Conservation (phyloP, 2,329 filamentous ascomycete genomes). For the Penicillium olsonii region DNA sequence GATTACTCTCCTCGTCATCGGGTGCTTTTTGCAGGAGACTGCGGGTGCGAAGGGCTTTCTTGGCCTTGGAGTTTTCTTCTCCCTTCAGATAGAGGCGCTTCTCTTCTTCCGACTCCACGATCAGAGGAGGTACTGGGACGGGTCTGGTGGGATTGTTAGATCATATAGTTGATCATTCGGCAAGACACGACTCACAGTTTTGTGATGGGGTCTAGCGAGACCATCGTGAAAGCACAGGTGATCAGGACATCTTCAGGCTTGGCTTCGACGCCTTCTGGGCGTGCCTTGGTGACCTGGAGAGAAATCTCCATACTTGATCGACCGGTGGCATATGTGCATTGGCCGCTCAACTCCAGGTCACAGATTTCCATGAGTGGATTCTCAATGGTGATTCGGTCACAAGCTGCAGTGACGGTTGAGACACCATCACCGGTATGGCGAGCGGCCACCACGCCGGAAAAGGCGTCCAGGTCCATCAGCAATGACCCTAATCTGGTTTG, state of each 20-base stretch:
- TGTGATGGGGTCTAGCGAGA: constrained; percentile 68
- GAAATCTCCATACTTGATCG: constrained; percentile 74
- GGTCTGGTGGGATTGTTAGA: constrained; percentile 45
- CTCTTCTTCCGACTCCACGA: constrained; percentile 66
- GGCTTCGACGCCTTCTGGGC: constrained; percentile 56
- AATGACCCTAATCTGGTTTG: constrained; percentile 63
- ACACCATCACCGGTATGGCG: constrained; percentile 68
- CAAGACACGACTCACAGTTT: constrained; percentile 53
- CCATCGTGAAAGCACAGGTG: constrained; percentile 77
- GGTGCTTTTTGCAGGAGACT: constrained; percentile 68
- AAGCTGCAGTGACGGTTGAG: constrained; percentile 65
- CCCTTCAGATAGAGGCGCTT: constrained; percentile 63
- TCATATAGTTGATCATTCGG: background rate
- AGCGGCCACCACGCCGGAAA: constrained; percentile 75
- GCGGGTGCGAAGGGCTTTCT: constrained; percentile 62
- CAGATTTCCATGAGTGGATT: constrained; percentile 75
- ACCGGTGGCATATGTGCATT: constrained; percentile 71
- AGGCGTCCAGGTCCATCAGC: constrained; percentile 77
- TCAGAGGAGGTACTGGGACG: constrained; percentile 61
- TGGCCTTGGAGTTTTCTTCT: constrained; percentile 66
- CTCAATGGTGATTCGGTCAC: constrained; percentile 66
- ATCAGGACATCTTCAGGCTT: constrained; percentile 65
- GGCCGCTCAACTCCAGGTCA: constrained; percentile 71
- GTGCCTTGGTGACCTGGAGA: constrained; percentile 69
- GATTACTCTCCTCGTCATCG: constrained; percentile 68